phyloP scores from a whole-genome alignment of 352 stramenopile genomes.

The Pythium aquatile region DNA sequence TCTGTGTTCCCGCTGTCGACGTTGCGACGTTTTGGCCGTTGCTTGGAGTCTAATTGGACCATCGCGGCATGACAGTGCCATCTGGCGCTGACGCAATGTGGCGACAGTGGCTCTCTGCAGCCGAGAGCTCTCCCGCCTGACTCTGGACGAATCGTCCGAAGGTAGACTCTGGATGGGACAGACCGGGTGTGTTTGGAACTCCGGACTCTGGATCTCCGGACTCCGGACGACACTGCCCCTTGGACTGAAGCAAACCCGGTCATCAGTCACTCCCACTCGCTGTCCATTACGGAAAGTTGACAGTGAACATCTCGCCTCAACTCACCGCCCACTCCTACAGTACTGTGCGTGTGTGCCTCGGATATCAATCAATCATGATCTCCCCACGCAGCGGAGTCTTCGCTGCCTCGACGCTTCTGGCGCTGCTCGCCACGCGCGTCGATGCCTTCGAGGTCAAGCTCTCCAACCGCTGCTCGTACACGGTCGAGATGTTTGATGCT shows the following conservation, averaged over 20 bases:
- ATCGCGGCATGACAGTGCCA: background rate
- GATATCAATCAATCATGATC: background rate
- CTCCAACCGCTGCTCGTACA: conserved; percentile 44
- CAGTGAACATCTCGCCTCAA: background rate
- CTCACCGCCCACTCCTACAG: background rate
- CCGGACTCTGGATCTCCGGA: background rate
- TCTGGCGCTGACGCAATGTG: background rate
- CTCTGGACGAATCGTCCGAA: too few relatives aligned
- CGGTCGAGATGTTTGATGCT: conserved; percentile 50
- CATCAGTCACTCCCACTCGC: background rate
- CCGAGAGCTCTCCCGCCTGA: background rate
- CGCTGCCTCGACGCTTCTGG: conserved; percentile 31
- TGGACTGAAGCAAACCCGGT: background rate
- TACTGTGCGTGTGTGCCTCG: background rate
- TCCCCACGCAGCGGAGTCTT: conserved; percentile 2
- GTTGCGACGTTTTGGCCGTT: background rate
- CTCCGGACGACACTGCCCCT: background rate
- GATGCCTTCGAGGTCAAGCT: conserved; percentile 42
- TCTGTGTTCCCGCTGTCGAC: background rate
- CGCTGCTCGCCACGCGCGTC: conserved; percentile 12
- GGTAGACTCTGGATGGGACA: background rate
- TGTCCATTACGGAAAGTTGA: background rate
- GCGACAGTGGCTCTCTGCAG: background rate
- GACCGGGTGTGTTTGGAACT: background rate
- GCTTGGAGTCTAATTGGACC: background rate